These are phyloP conservation scores for Psilocybe cubensis DNA, from an alignment of 768 basidiomycete genomes.

Conservation along the genomic window DNA sequence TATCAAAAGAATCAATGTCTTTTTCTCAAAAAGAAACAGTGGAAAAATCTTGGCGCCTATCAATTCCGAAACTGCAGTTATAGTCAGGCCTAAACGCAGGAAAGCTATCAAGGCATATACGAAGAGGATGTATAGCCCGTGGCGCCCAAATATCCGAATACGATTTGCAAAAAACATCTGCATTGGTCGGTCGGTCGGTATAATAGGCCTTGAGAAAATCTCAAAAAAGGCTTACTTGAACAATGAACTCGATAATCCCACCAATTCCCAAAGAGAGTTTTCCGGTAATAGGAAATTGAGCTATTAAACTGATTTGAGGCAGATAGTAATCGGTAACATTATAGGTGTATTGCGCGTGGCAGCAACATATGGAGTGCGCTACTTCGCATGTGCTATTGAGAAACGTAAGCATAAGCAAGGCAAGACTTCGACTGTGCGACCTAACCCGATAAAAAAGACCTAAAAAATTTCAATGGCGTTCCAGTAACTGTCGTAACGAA, in stretches of 20 bases:
- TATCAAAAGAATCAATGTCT: background rate
- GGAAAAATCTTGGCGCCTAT: background rate
- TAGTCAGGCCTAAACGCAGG: background rate
- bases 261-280: background rate
- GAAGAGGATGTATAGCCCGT: background rate
- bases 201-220: background rate
- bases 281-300: background rate
- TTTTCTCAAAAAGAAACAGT: background rate
- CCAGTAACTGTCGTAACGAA: background rate
- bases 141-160: background rate
- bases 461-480: background rate
- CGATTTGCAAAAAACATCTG: slow-evolving; percentile 11
- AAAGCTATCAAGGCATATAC: background rate
- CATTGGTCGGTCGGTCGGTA: background rate
- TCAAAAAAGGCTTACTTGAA: slow-evolving; percentile 4
- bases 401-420: background rate
- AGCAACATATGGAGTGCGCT: slow-evolving; percentile 6
- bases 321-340: slow-evolving; percentile 3
- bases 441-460: slow-evolving; percentile 7
- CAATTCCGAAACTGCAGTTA: background rate
- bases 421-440: background rate
- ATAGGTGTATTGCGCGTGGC: slow-evolving; percentile 1
- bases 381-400: slow-evolving; percentile 2
- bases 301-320: background rate
- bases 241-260: background rate